These are phyloP conservation scores for Verticillium klebahnii DNA, from an alignment of 2,329 filamentous ascomycete genomes.

Conservation along the genomic window DNA sequence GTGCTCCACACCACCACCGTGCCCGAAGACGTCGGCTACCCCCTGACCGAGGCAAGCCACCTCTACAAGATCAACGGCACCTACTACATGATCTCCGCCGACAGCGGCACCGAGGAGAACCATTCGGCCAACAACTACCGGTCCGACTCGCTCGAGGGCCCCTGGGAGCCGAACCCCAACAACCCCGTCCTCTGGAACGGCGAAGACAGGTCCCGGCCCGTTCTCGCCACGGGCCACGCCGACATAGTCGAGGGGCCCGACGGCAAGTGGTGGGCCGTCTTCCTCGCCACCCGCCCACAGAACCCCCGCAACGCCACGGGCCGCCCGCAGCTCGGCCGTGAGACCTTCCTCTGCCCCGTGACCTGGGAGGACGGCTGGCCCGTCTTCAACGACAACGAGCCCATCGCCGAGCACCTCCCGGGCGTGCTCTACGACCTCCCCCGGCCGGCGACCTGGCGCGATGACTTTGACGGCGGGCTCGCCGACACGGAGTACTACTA, in stretches of 20 bases:
- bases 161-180: slow-evolving; percentile 11
- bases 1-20: slow-evolving; percentile 11
- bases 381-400: slow-evolving; percentile 8
- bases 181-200: slow-evolving; percentile 12
- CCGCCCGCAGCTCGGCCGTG: slow-evolving; percentile 10
- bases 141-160: slow-evolving; percentile 5
- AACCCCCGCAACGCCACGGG: slow-evolving; percentile 8
- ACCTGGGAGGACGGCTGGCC: slow-evolving; percentile 12
- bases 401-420: slow-evolving; percentile 8
- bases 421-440: slow-evolving; percentile 10
- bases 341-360: slow-evolving; percentile 11
- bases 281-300: slow-evolving; percentile 10
- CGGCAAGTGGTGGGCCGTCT: slow-evolving; percentile 12
- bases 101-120: slow-evolving; percentile 9
- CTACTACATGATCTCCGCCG: slow-evolving; percentile 13
- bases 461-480: slow-evolving; percentile 11
- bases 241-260: slow-evolving; percentile 9
- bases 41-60: slow-evolving; percentile 11
- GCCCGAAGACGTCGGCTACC: slow-evolving; percentile 6
- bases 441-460: slow-evolving; percentile 7
- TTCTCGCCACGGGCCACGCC: slow-evolving; percentile 11
- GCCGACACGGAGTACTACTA: slow-evolving; percentile 11
- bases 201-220: slow-evolving; percentile 9
- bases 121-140: slow-evolving; percentile 12
- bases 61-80: slow-evolving; percentile 11